Base-by-base conservation (phyloP, 371 early-diverging fungal species). In the Mucor velutinosus region DNA sequence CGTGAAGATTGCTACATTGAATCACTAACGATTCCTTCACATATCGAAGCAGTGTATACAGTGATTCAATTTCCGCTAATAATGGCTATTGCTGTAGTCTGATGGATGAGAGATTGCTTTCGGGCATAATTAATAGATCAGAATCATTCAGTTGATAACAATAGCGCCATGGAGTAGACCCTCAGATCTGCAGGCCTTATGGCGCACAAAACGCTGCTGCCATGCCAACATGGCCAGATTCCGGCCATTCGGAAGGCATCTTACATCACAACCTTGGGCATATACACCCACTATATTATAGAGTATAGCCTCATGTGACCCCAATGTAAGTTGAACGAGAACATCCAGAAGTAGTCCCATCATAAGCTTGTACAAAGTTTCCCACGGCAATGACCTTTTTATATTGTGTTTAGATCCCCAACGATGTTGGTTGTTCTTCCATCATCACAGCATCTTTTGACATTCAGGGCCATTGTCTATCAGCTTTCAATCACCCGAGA, bases 311-410 rank as follows among this genome's bases (percentile, higher is more conserved):
- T 64, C 55, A 60, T 59, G 59, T 59, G 59, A 59, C 59, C 23
- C 23, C 19, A 39, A 60, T 55, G n/a, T 12, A 53, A 15, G 15
- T 23, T 19, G 53, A 53, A 12, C 25, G 27, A 27, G 53, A 53
- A 27, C 4, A 53, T 53, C 27, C 11, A 53, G 7, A 53, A 19
- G 14, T 19, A 66, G 60, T 47, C 45, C 66, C 43, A 29, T 5
- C 14, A 29, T 29, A 29, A 43, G 15, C 23, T 10, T 53, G 21
- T 12, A 27, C 53, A 53, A 62, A 62, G 62, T 62, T 62, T 62
- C 62, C 62, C 62, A 62, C 62, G 62, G 62, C 32, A 51, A 37
- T 51, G n/a, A 23, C 49, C 30, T 45, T 23, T 23, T 37, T 33
- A 33, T 49, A 53, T 25, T 53, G 21, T 11, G 47, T 21, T 47